A percentile compares a stretch with the other conserved stretches of the same genome.
phyloP scores from a whole-genome alignment of 257 asterid genomes.

The Solanum rostratum region DNA sequence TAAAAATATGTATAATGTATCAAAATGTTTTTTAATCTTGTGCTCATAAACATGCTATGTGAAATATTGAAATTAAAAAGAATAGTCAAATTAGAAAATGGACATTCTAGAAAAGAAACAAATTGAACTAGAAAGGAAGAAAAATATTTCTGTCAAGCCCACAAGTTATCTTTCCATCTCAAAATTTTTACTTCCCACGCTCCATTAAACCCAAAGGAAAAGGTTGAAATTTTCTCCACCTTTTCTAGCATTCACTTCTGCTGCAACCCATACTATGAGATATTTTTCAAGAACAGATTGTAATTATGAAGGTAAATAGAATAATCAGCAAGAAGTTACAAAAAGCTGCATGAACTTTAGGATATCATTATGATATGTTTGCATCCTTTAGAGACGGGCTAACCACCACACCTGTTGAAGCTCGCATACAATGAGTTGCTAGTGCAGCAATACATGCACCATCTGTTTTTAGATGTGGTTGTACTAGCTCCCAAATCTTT shows the following conservation, averaged over 20 bases:
- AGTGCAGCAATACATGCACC: constrained; percentile 45
- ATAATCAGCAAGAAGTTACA: neutral
- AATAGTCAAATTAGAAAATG: neutral
- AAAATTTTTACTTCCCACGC: neutral
- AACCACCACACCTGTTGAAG: constrained; percentile 45
- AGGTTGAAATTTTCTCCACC: neutral
- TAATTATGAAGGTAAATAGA: neutral
- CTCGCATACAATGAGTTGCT: constrained; percentile 48
- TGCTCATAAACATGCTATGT: neutral
- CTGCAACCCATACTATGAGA: neutral
- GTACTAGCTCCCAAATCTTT: constrained; percentile 85
- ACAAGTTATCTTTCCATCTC: neutral
- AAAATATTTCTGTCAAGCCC: neutral
- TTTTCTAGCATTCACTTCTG: neutral
- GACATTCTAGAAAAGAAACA: neutral
- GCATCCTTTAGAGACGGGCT: constrained; percentile 60
- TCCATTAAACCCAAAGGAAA: neutral
- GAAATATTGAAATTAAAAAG: neutral
- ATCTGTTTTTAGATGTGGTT: constrained; percentile 73
- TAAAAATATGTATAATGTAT: neutral
- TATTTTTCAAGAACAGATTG: neutral
- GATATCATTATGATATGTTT: constrained; percentile 38
- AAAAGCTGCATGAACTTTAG: neutral
- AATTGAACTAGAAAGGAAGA: neutral
- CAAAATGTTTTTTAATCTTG: too few relatives aligned